phyloP scores from a whole-genome alignment of 371 early-diverging fungal genomes.

The Neoconidiobolus thromboides region DNA sequence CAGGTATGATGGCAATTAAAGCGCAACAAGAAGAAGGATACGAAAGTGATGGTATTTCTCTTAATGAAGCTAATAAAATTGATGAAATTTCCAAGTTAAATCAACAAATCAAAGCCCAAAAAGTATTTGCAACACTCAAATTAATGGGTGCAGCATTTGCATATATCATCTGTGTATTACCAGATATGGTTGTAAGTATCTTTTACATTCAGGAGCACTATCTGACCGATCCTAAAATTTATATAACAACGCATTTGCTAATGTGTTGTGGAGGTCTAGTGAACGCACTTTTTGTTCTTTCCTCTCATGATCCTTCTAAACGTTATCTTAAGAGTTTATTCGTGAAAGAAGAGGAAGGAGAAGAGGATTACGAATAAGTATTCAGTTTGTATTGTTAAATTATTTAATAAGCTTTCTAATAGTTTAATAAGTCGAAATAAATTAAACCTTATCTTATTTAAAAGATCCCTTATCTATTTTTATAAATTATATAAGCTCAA shows the following conservation, averaged over 20 bases:
- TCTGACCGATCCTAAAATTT: not conserved
- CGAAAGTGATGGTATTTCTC: not conserved
- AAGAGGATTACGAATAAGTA: no score
- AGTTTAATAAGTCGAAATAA: no score
- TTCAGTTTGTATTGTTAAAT: no score
- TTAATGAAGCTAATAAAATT: not conserved
- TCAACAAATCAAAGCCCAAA: no score
- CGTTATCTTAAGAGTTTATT: not conserved
- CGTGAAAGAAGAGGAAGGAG: not conserved
- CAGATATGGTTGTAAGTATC: not conserved
- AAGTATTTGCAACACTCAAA: not conserved
- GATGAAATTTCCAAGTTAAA: not conserved
- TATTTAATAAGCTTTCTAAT: no score
- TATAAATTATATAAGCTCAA: no score
- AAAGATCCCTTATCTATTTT: no score
- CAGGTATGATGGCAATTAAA: not conserved
- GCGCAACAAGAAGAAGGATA: not conserved
- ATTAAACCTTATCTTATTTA: no score
- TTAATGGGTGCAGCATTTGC: not conserved
- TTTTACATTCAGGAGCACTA: not conserved
- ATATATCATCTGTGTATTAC: conserved; percentile 3
- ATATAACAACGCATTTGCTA: not conserved
- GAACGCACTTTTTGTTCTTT: not conserved
- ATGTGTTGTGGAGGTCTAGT: not conserved
- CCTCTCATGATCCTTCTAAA: not conserved